Evolutionary conservation across 2,329 filamentous ascomycete species (phyloP), one percentile per base, ranked within the genome.

Genomic region (Colletotrichum neosansevieriae): DNA sequence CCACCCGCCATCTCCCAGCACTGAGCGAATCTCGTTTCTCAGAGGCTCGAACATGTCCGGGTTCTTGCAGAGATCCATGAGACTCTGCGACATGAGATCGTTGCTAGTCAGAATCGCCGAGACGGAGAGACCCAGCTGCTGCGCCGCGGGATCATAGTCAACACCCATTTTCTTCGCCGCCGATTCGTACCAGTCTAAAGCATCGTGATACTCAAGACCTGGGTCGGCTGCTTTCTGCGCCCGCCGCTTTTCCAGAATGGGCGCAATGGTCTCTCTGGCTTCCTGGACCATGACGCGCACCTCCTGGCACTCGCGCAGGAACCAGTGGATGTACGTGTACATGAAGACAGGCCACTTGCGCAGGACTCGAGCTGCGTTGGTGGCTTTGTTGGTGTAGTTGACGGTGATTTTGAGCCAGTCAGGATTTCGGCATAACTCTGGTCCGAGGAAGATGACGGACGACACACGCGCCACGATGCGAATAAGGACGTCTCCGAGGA

Each of bases 31-130:
- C 54, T 76, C 75, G 7, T 74, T 38, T 13, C 74, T 54, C 12
- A 76, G 67, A 2, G 72, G 67, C 9, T 71, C 42, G 5, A 75
- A 51, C 11, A 73, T 47, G 12, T 73, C 62, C 1, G 74, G 71
- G 42, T 74, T 58, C 4, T 49, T 11, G n/a, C 65, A 65, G 2
- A 76, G 50, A 29, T 74, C 69, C 19, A 73, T 56, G 62, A 76
- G 63, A 5, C 67, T 63, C 17, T 72, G 67, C 3, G 63, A 58
- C 32, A 73, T 58, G n/a, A 73, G 47, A 34, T 75, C 74, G n/a
- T 69, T 71, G 21, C 71, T 75, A 7, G 69, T 75, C 42, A 73
- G 66, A 21, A 75, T 72, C 10, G 74, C 72, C 2, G 63, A 74
- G 3, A 75, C 54, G 10, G 71, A 68, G 2, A 76, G 67, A 0